Percentiles rank a stretch among this genome's conserved stretches.
Evolutionary conservation across 2,329 filamentous ascomycete genomes (phyloP).

Genomic region (Dothidotthia symphoricarpi): DNA sequence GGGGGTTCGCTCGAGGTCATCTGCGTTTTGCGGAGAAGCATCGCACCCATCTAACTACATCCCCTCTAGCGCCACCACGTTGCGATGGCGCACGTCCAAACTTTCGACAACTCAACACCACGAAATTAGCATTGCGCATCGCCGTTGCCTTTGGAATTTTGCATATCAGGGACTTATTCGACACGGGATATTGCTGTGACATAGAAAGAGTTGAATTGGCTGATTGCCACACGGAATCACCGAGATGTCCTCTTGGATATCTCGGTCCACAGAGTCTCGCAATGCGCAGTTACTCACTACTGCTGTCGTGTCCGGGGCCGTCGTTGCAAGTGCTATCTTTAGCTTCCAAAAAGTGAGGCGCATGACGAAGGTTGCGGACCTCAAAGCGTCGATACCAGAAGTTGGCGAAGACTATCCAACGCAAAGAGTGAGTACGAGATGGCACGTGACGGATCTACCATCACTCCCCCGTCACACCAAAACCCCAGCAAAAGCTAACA

Average conservation of each 20-base stretch:
- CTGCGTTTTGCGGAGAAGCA: not conserved
- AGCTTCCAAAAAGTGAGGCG: conserved; percentile 57
- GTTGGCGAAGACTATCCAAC: conserved; percentile 52
- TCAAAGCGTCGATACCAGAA: conserved; percentile 63
- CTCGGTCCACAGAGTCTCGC: conserved; percentile 47
- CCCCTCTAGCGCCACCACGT: too few relatives aligned
- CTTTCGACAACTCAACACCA: conserved; percentile 5
- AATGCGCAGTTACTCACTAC: conserved; percentile 66
- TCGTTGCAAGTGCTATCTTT: conserved; percentile 55
- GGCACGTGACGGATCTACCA: not conserved
- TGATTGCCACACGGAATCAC: conserved; percentile 1
- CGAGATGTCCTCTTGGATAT: conserved; percentile 49
- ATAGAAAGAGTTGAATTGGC: conserved; percentile 1
- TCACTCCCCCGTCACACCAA: too few relatives aligned
- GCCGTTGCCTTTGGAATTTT: not conserved
- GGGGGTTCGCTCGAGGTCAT: conserved; percentile 27
- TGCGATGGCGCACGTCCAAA: too few relatives aligned
- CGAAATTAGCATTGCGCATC: conserved; percentile 1
- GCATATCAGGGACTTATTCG: not conserved
- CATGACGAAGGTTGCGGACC: conserved; percentile 54
- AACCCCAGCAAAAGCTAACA: too few relatives aligned
- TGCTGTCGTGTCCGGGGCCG: conserved; percentile 56
- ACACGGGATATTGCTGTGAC: conserved; percentile 1
- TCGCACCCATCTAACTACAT: too few relatives aligned
- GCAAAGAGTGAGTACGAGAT: conserved; percentile 47